Evolutionary conservation across 2,329 filamentous ascomycete species (phyloP).

Genomic region (Botryosphaeria agaves): DNA sequence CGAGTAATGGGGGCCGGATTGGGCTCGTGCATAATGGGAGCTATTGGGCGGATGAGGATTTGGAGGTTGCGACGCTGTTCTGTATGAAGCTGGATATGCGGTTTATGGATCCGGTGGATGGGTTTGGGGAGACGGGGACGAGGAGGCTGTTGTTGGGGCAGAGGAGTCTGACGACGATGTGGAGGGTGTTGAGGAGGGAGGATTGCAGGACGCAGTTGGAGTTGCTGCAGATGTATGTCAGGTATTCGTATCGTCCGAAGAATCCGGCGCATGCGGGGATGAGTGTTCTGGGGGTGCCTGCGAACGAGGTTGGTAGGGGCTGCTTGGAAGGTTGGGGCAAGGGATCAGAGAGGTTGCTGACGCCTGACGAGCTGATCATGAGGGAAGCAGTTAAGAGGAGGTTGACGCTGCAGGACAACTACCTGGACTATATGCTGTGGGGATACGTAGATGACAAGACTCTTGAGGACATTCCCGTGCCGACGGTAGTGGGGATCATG

Average conservation of each 20-base stretch:
- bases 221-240: slow-evolving; percentile 37
- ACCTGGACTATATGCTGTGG: slow-evolving; percentile 42
- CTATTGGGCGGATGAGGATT: slow-evolving; percentile 41
- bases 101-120: slow-evolving; percentile 45
- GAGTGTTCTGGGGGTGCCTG: slow-evolving; percentile 33
- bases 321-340: slow-evolving; percentile 40
- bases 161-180: slow-evolving; percentile 36
- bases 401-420: slow-evolving; percentile 34
- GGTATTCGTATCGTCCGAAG: slow-evolving; percentile 33
- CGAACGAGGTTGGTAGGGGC: slow-evolving; percentile 32
- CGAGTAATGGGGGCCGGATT: slow-evolving; percentile 37
- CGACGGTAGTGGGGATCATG: slow-evolving; percentile 25
- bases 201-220: slow-evolving; percentile 33
- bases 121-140: slow-evolving; percentile 22
- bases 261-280: slow-evolving; percentile 4
- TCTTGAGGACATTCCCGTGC: slow-evolving; percentile 30
- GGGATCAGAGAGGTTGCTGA: slow-evolving; percentile 19
- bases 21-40: slow-evolving; percentile 33
- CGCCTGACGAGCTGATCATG: slow-evolving; percentile 41
- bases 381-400: slow-evolving; percentile 36
- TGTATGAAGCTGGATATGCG: slow-evolving; percentile 55
- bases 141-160: slow-evolving; percentile 32
- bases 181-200: slow-evolving; percentile 40
- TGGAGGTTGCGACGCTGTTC: slow-evolving; percentile 47
- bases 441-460: slow-evolving; percentile 40